phyloP scores from a whole-genome alignment of 2,329 filamentous ascomycete species.

The Fusarium brachygibbosum region DNA sequence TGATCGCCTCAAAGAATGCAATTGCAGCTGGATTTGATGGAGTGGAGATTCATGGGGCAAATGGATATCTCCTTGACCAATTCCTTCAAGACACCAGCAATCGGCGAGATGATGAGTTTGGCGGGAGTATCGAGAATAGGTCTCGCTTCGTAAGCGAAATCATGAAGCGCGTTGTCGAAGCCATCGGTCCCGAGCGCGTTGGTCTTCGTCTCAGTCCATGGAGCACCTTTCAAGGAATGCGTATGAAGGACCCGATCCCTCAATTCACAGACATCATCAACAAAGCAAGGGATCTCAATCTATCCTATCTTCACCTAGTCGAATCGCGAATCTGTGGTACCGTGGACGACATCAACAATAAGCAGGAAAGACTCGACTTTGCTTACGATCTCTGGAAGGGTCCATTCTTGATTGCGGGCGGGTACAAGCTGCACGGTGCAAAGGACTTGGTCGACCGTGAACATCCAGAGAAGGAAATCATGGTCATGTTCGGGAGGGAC shows the following conservation, averaged over 20 bases:
- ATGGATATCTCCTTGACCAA: conserved; percentile 73
- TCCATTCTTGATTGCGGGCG: conserved; percentile 54
- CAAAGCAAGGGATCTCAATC: conserved; percentile 63
- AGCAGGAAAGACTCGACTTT: conserved; percentile 52
- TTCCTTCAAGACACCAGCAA: conserved; percentile 68
- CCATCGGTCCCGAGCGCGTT: conserved; percentile 64
- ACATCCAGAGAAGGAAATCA: conserved; percentile 50
- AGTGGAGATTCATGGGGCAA: conserved; percentile 71
- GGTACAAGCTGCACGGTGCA: conserved; percentile 48
- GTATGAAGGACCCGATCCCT: conserved; percentile 71
- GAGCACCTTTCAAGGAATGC: conserved; percentile 73
- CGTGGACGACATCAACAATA: conserved; percentile 54
- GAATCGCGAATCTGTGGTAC: conserved; percentile 67
- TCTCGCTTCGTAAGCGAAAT: conserved; percentile 67
- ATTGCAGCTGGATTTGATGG: conserved; percentile 77
- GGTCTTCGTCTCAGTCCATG: conserved; percentile 73
- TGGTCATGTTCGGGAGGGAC: conserved; percentile 53
- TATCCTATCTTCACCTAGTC: conserved; percentile 73
- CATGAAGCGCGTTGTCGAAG: conserved; percentile 55
- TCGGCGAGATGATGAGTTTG: conserved; percentile 64
- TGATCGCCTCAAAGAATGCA: conserved; percentile 65
- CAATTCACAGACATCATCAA: conserved; percentile 72
- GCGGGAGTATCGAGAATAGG: conserved; percentile 66
- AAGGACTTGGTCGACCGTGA: conserved; percentile 49
- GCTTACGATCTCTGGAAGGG: conserved; percentile 53